A percentile compares a stretch with the other conserved stretches of the same genome.
These are phyloP conservation scores for Fusarium sp. DNA, from an alignment of 2,329 filamentous ascomycete genomes.

Conservation along the genomic window DNA sequence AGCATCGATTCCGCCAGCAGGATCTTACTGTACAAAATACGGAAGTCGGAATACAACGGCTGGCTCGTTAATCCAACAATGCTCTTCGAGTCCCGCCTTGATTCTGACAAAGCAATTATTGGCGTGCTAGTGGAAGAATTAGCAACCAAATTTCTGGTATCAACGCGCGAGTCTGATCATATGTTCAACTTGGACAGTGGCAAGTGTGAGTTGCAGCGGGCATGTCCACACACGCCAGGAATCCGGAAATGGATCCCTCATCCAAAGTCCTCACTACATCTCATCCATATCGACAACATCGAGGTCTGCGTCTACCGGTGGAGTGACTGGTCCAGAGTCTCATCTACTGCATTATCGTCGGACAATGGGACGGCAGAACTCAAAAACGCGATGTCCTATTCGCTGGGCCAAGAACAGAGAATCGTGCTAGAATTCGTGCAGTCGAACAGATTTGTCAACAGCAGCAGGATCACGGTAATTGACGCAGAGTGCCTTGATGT, in stretches of 20 bases:
- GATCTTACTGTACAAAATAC: constrained; percentile 39
- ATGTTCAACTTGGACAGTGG: constrained; percentile 48
- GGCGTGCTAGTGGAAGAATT: constrained; percentile 47
- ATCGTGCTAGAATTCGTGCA: constrained; percentile 29
- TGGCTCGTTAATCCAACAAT: constrained; percentile 20
- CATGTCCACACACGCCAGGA: constrained; percentile 10
- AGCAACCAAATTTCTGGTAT: constrained; percentile 51
- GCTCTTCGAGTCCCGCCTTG: constrained; percentile 42
- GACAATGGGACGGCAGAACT: constrained; percentile 32
- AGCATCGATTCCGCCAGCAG: constrained; percentile 50
- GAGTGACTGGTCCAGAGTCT: constrained; percentile 49
- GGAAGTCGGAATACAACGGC: constrained; percentile 30
- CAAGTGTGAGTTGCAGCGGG: constrained; percentile 34
- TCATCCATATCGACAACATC: constrained; percentile 50
- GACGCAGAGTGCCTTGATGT: constrained; percentile 21
- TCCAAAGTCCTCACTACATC: constrained; percentile 42
- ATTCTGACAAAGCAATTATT: constrained; percentile 44
- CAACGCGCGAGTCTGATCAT: constrained; percentile 52
- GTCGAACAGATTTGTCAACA: constrained; percentile 3
- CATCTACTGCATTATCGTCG: constrained; percentile 24
- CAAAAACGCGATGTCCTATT: constrained; percentile 42
- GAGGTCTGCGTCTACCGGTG: constrained; percentile 47
- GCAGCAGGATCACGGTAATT: constrained; percentile 22
- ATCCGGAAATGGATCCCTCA: constrained; percentile 41
- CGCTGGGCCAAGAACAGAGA: constrained; percentile 30